Percentiles rank a stretch among this genome's conserved stretches.
These are phyloP conservation scores for Penicillium atrosanguineum DNA, from an alignment of 495 filamentous ascomycete species.

Conservation along the genomic window DNA sequence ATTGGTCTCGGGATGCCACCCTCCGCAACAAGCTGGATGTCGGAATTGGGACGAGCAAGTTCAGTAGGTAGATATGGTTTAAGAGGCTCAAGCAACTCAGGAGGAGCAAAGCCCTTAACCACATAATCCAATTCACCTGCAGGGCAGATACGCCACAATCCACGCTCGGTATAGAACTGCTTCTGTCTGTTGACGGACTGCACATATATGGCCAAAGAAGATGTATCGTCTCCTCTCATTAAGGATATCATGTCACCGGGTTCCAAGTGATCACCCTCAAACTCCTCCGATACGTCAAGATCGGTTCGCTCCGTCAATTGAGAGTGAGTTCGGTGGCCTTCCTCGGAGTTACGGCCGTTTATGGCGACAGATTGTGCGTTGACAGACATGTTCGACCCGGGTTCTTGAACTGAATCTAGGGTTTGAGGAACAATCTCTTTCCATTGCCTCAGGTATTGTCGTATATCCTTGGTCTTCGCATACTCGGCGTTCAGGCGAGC, in stretches of 20 bases:
- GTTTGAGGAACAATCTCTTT: slow-evolving; percentile 31
- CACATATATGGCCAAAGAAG: slow-evolving; percentile 67
- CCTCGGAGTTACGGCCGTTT: slow-evolving; percentile 37
- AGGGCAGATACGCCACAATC: slow-evolving; percentile 65
- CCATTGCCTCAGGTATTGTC: slow-evolving; percentile 55
- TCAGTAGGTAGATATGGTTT: slow-evolving; percentile 59
- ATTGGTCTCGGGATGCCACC: slow-evolving; percentile 43
- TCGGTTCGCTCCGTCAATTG: slow-evolving; percentile 30
- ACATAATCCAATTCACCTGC: slow-evolving; percentile 53
- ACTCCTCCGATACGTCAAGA: slow-evolving; percentile 31
- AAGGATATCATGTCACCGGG: slow-evolving; percentile 75
- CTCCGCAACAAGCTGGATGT: slow-evolving; percentile 41
- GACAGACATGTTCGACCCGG: neutral
- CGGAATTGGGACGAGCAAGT: slow-evolving; percentile 34
- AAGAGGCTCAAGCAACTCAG: slow-evolving; percentile 55
- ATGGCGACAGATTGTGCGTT: slow-evolving; percentile 24
- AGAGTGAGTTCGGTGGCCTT: slow-evolving; percentile 24
- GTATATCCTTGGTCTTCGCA: slow-evolving; percentile 41
- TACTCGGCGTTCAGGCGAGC: slow-evolving; percentile 34
- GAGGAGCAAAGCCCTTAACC: slow-evolving; percentile 60
- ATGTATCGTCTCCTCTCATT: slow-evolving; percentile 32
- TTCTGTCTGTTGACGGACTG: slow-evolving; percentile 56
- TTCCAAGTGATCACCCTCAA: slow-evolving; percentile 49
- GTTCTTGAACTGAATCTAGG: slow-evolving; percentile 36
- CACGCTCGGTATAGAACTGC: slow-evolving; percentile 72